Evolutionary conservation across 208 protist genomes (phyloP), one percentile per base, ranked within the genome.

Genomic region (Angomonas deanei): DNA sequence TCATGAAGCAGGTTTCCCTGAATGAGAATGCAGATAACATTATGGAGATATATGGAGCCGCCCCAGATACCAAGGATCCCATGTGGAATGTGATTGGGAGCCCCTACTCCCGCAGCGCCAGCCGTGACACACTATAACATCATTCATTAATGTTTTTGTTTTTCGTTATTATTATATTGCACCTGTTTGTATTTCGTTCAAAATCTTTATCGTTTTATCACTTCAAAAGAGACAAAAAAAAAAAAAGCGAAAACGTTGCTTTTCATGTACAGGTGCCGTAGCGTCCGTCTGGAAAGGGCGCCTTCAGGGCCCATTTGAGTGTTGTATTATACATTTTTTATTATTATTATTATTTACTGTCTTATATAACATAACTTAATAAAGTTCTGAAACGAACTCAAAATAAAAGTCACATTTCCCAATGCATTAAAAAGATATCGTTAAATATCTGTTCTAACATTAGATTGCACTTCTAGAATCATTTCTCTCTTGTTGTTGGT

Each of bases 1-100:
- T 95, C 64, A n/a, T 76, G 38, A 62, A 75, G 19, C 89, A 93
- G 52, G 73, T 66, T 13, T 64, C 68, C 26, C 50, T 95, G 32
- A 89, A 92, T 54, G 76, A 82, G 2, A 46, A 88, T 27, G 89
- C 89, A 0, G 78, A 81, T 26, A 94, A 84, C 54, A 64, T 79
- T 10, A 49, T 76, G 19, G 70, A 91, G 34, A 60, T 94, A 13
- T 92, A 92, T 55, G 61, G 62, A 1, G 11, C 31, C 2, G 27
- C 23, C n/a, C n/a, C n/a, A n/a, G n/a, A n/a, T n/a, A n/a, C n/a
- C 2, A 36, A 39, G 6, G 5, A 15, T n/a, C 26, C 50, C 8
- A 6, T 30, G 50, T 19, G 4, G 17, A 50, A 50, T 23, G 42
- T 23, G 8, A 26, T 10, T 50, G 13, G 42, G 42, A 50, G 42